Evolutionary conservation across 2,329 filamentous ascomycete genomes (phyloP).

Genomic region (Rhytidhysteron rufulum): DNA sequence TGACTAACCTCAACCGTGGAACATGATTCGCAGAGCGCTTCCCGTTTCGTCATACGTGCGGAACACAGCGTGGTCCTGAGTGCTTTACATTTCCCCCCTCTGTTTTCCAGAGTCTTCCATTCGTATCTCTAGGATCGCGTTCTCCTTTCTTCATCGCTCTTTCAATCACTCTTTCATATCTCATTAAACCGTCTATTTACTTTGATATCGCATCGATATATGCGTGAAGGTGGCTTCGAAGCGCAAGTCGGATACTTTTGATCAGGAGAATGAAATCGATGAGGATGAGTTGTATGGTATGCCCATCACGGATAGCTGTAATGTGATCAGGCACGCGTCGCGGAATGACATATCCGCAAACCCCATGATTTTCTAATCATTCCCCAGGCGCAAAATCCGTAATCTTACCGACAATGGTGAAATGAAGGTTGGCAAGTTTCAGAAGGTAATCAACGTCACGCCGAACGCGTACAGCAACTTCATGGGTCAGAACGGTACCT

Average conservation of each 20-base stretch:
- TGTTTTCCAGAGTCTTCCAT: too few relatives aligned
- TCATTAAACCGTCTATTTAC: too few relatives aligned
- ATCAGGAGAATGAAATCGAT: constrained; percentile 6
- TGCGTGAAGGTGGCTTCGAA: too few relatives aligned
- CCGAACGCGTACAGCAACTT: constrained; percentile 42
- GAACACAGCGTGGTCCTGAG: too few relatives aligned
- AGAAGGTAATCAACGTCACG: constrained; percentile 34
- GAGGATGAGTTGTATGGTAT: constrained; percentile 10
- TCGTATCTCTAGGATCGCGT: too few relatives aligned
- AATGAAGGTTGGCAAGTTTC: constrained; percentile 45
- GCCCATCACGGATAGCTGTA: constrained; percentile 16
- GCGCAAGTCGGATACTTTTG: constrained; percentile 7
- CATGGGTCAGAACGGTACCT: constrained; percentile 46
- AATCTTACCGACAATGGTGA: constrained; percentile 40
- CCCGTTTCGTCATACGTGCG: too few relatives aligned
- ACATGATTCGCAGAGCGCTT: too few relatives aligned
- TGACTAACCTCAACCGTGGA: too few relatives aligned
- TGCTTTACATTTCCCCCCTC: too few relatives aligned
- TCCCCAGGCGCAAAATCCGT: constrained; percentile 34
- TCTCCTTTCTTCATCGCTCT: too few relatives aligned
- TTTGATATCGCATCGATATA: too few relatives aligned
- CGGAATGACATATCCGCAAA: neutral
- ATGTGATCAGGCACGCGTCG: constrained; percentile 13
- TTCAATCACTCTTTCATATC: too few relatives aligned
- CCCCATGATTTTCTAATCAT: neutral